Percentiles rank a stretch among this genome's conserved stretches.
Conservation (phyloP, 2,329 filamentous ascomycete species). For the Alternaria conjuncta region DNA sequence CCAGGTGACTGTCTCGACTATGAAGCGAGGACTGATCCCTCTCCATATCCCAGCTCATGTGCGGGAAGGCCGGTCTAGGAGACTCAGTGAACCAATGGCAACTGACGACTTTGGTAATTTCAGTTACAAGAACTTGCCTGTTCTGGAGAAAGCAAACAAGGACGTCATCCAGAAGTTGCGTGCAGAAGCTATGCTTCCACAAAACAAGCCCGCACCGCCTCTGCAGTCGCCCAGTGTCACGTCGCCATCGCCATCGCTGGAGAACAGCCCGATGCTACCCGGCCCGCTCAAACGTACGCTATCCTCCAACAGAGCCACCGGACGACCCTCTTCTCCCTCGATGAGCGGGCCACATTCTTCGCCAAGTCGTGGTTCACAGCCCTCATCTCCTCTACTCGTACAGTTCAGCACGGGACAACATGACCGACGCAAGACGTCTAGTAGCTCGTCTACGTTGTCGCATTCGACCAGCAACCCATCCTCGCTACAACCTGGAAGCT, state of each 20-base stretch:
- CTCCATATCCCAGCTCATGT: conserved; percentile 96
- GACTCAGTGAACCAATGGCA: conserved; percentile 87
- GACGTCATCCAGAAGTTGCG: conserved; percentile 96
- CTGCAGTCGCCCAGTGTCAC: conserved; percentile 51
- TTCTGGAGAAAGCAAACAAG: conserved; percentile 97
- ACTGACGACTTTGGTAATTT: conserved; percentile 96
- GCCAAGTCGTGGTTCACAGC: conserved; percentile 82
- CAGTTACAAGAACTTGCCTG: conserved; percentile 94
- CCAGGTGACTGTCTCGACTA: conserved; percentile 78
- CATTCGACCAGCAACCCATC: conserved; percentile 70
- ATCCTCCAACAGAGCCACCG: conserved; percentile 76
- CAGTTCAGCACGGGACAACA: conserved; percentile 89
- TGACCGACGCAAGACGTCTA: conserved; percentile 91
- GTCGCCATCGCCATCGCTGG: conserved; percentile 71
- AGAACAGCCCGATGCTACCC: conserved; percentile 83
- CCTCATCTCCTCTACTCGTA: conserved; percentile 89
- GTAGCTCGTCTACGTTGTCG: conserved; percentile 82
- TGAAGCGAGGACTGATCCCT: conserved; percentile 92
- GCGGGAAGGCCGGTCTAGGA: conserved; percentile 83
- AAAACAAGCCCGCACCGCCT: conserved; percentile 57
- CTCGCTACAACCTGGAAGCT: conserved; percentile 72
- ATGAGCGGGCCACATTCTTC: conserved; percentile 82
- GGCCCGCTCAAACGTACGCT: conserved; percentile 81
- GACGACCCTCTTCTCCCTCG: conserved; percentile 84
- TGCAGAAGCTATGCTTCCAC: conserved; percentile 82